Percentiles rank a stretch among this genome's conserved stretches.
Conservation (phyloP, 1,284 basidiomycete species). For the Papiliotrema fonsecae region DNA sequence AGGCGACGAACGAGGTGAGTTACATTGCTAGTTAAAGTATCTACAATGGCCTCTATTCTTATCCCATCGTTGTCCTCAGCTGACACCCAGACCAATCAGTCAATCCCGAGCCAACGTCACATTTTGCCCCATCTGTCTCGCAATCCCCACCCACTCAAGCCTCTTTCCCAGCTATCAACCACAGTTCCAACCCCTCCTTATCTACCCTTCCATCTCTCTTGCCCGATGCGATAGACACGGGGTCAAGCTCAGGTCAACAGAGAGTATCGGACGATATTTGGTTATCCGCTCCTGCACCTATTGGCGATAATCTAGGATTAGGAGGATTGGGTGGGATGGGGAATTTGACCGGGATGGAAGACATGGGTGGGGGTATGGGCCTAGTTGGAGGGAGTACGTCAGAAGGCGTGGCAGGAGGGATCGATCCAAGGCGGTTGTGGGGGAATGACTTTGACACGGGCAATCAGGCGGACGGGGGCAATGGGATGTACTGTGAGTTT, state of each 20-base stretch:
- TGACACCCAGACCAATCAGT: too few relatives aligned
- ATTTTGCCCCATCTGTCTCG: not conserved
- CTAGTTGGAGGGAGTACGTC: not conserved
- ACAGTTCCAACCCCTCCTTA: too few relatives aligned
- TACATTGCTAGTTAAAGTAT: not conserved
- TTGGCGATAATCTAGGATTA: constrained; percentile 1
- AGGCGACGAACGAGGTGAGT: constrained; percentile 80
- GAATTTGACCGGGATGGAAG: not conserved
- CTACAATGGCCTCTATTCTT: too few relatives aligned
- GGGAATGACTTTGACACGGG: constrained; percentile 1
- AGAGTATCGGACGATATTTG: constrained; percentile 24
- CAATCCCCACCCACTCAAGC: not conserved
- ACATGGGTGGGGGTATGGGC: too few relatives aligned
- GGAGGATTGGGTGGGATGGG: not conserved
- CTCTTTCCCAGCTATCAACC: not conserved
- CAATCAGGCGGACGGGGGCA: not conserved
- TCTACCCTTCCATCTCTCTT: not conserved
- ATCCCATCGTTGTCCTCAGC: too few relatives aligned
- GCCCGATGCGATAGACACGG: too few relatives aligned
- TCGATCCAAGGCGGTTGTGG: constrained; percentile 4
- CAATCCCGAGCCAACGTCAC: not conserved
- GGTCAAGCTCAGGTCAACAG: too few relatives aligned
- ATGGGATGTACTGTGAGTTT: not conserved
- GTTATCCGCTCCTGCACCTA: constrained; percentile 14
- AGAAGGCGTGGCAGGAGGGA: not conserved